Evolutionary conservation across 768 basidiomycete species (phyloP), one percentile per base, ranked within the genome.

Genomic region (Porphyrellus cyaneotinctus): DNA sequence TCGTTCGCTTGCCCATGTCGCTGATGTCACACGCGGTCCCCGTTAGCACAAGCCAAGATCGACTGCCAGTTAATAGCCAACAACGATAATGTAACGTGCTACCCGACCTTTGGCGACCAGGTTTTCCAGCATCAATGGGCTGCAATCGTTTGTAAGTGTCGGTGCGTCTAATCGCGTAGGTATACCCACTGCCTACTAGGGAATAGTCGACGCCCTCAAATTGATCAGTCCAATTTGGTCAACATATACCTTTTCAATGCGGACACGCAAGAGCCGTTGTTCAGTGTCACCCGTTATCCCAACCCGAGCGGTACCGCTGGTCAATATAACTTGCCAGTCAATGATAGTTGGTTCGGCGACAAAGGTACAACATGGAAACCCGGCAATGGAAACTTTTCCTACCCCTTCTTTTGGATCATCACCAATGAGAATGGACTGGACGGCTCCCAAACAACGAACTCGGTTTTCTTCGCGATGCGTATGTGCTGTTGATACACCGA

Each of bases 391-490:
- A 80, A 85, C 55, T 70, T 80, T 43, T 72, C 79, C 10, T 91
- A 80, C 70, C 83, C 86, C 0, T 93, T 80, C 61, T 92, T 78
- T 70, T 95, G 86, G 78, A 76, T 91, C 47, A 76, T 95, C 59
- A 85, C 83, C n/a, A 77, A 80, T 43, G 78, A 82, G 57, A 60
- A 69, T 42, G 69, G 74, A 2, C 74, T 89, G 36, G 78, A 82
- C 58, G 83, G 82, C 41, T 79, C 80, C 18, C 76, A 81, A 59
- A 68, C 76, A 3, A 79, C 84, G 9, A 88, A 91, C 61, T 68
- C 87, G 13, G 89, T 82, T 1, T 95, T 95, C 70, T 74, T 71
- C 20, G 92, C 87, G 51, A 74, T 94, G 50, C 93, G 88, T 91
- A 68, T 72, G 88, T 89, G 38, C 22, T n/a, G 2, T 47, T 39